A percentile compares a stretch with the other conserved stretches of the same genome.
These are phyloP conservation scores for Fusarium guadeloupense DNA, from an alignment of 2,329 filamentous ascomycete species.

Conservation along the genomic window DNA sequence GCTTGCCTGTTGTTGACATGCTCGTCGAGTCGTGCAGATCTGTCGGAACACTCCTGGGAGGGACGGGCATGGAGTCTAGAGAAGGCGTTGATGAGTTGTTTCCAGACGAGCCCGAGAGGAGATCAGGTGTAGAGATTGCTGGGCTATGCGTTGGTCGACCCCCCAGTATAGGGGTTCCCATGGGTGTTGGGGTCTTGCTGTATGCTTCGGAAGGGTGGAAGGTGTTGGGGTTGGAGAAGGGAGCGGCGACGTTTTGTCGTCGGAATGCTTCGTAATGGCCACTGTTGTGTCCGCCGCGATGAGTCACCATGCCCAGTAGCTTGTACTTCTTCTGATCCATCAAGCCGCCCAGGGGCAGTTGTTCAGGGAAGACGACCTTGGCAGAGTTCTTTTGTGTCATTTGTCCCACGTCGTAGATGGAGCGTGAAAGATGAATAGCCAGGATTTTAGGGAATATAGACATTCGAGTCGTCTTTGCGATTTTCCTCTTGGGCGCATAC, in stretches of 20 bases:
- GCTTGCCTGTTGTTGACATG: slow-evolving; percentile 44
- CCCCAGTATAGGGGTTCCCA: slow-evolving; percentile 58
- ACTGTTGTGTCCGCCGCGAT: slow-evolving; percentile 94
- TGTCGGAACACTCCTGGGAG: slow-evolving; percentile 47
- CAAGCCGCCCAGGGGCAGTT: slow-evolving; percentile 82
- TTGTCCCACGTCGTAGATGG: slow-evolving; percentile 82
- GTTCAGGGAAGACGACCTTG: slow-evolving; percentile 91
- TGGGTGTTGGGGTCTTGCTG: slow-evolving; percentile 67
- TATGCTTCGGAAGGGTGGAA: slow-evolving; percentile 81
- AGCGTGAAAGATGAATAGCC: slow-evolving; percentile 90
- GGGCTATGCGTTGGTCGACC: slow-evolving; percentile 54
- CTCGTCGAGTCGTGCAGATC: slow-evolving; percentile 42
- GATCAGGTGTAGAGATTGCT: slow-evolving; percentile 58
- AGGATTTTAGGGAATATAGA: slow-evolving; percentile 89
- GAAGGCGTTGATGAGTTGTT: slow-evolving; percentile 51
- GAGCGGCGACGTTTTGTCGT: slow-evolving; percentile 80
- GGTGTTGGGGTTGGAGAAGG: slow-evolving; percentile 82
- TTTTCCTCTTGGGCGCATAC: slow-evolving; percentile 80
- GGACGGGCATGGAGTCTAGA: slow-evolving; percentile 45
- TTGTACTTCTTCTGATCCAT: slow-evolving; percentile 82
- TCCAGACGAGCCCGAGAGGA: slow-evolving; percentile 52
- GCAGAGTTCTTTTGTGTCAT: slow-evolving; percentile 91
- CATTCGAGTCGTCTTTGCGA: slow-evolving; percentile 88
- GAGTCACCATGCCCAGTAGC: slow-evolving; percentile 86
- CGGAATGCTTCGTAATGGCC: slow-evolving; percentile 98